These are phyloP conservation scores for Colletotrichum gigasporum DNA, from an alignment of 2,329 filamentous ascomycete genomes.

Conservation along the genomic window DNA sequence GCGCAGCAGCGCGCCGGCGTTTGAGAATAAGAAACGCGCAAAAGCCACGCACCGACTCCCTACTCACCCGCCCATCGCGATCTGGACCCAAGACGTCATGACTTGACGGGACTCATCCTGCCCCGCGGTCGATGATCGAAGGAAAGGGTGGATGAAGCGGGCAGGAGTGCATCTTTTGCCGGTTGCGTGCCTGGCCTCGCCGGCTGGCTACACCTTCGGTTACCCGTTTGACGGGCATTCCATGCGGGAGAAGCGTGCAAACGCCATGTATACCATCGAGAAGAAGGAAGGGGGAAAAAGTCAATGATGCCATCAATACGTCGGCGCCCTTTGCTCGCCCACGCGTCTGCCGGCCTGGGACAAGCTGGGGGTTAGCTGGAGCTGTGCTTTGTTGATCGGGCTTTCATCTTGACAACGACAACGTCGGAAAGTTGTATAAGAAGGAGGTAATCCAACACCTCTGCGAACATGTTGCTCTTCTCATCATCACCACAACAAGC, in stretches of 20 bases:
- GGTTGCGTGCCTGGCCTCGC: background rate
- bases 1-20: background rate
- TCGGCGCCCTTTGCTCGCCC: background rate
- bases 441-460: slow-evolving; percentile 9
- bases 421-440: slow-evolving; percentile 21
- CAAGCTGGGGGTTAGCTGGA: background rate
- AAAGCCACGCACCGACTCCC: slow-evolving; percentile 8
- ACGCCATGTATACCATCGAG: slow-evolving; percentile 6
- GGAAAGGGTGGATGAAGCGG: background rate
- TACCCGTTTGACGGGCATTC: background rate
- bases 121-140: slow-evolving; percentile 9
- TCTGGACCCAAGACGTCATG: slow-evolving; percentile 25
- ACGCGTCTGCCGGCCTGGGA: background rate
- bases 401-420: background rate
- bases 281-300: background rate
- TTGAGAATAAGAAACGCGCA: slow-evolving; percentile 14
- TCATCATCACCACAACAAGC: slow-evolving; percentile 12
- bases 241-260: background rate
- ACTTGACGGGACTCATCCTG: slow-evolving; percentile 12
- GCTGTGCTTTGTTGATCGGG: background rate
- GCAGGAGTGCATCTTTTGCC: background rate
- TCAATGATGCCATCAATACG: slow-evolving; percentile 28
- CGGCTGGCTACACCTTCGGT: background rate
- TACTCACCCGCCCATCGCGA: slow-evolving; percentile 10
- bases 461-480: fast-evolving